phyloP scores from a whole-genome alignment of 768 basidiomycete genomes.

The Suillus tomentosus region DNA sequence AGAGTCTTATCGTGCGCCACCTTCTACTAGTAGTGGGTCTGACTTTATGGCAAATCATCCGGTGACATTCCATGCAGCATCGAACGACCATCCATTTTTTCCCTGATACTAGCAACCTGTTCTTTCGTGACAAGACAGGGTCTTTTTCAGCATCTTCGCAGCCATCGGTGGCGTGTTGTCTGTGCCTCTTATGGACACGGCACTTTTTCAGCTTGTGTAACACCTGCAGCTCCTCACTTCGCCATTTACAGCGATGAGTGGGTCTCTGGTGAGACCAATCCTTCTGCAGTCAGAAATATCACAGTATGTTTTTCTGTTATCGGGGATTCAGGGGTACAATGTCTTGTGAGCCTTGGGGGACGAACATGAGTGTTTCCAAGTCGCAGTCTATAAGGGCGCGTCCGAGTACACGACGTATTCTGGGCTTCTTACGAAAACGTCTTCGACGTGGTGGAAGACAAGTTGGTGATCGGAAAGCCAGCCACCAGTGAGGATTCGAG shows the following conservation, averaged over 20 bases:
- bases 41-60: neutral
- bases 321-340: slow-evolving; percentile 50
- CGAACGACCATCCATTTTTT: neutral
- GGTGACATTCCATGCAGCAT: neutral
- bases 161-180: slow-evolving; percentile 6
- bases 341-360: slow-evolving; percentile 46
- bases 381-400: slow-evolving; percentile 25
- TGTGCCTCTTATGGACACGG: neutral
- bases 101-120: neutral
- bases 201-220: slow-evolving; percentile 1
- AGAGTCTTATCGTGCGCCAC: neutral
- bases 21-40: neutral
- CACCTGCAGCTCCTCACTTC: slow-evolving; percentile 40
- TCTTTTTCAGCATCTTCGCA: neutral
- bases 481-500: slow-evolving; percentile 49
- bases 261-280: slow-evolving; percentile 39
- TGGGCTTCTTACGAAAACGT: slow-evolving; percentile 40
- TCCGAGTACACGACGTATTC: slow-evolving; percentile 41
- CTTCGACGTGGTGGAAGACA: slow-evolving; percentile 46
- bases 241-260: slow-evolving; percentile 42
- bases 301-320: slow-evolving; percentile 23
- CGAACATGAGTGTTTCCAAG: neutral
- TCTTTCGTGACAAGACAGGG: neutral
- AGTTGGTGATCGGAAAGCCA: slow-evolving; percentile 79
- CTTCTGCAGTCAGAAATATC: slow-evolving; percentile 33